Conservation (phyloP, 345 rosid species). For the Eucalyptus caleyi region DNA sequence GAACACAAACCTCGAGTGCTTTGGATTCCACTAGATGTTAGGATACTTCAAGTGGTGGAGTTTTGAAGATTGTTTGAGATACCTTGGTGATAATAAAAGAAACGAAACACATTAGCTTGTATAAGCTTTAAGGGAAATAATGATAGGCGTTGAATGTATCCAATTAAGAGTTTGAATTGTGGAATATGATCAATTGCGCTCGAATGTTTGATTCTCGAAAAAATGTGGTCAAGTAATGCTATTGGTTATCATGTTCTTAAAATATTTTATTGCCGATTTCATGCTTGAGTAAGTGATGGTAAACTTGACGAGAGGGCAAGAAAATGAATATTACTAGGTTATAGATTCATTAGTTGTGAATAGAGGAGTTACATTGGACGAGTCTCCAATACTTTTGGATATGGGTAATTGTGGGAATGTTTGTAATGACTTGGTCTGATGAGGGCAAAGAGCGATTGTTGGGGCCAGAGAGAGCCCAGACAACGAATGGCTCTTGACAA, state of each 20-base stretch:
- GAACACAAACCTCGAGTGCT: neutral
- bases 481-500: too few species aligned
- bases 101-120: neutral
- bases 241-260: neutral
- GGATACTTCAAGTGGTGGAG: neutral
- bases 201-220: fast-evolving
- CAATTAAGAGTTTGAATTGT: neutral
- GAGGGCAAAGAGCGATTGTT: too few species aligned
- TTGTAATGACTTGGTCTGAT: neutral
- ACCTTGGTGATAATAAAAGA: neutral
- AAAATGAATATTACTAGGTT: neutral
- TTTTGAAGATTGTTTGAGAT: neutral
- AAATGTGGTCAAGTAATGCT: neutral
- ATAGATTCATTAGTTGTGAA: neutral
- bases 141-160: fast-evolving
- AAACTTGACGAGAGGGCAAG: neutral
- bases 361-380: neutral
- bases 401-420: neutral
- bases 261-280: fast-evolving
- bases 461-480: fast-evolving
- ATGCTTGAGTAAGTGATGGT: neutral
- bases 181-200: neutral
- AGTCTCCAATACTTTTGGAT: neutral
- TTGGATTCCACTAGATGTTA: neutral
- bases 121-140: neutral